These are phyloP conservation scores for Lithohypha guttulata DNA, from an alignment of 2,329 filamentous ascomycete species.

Conservation along the genomic window DNA sequence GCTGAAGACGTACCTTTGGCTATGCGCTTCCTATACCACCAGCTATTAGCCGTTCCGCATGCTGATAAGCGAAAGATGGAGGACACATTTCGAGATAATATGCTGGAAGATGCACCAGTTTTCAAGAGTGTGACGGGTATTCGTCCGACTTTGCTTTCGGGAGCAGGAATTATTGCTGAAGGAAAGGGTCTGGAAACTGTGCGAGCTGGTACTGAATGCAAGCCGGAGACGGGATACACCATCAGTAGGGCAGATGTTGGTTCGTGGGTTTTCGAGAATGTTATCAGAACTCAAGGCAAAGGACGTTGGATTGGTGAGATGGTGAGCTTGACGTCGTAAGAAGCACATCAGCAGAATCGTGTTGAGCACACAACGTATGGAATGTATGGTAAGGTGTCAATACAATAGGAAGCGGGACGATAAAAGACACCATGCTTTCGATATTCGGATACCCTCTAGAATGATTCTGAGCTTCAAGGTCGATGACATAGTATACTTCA, in stretches of 20 bases:
- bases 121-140: constrained; percentile 23
- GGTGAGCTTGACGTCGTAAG: constrained; percentile 5
- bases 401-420: too few relatives aligned
- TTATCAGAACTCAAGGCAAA: constrained; percentile 13
- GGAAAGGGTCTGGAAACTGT: constrained; percentile 23
- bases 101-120: constrained; percentile 24
- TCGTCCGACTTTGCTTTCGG: constrained; percentile 27
- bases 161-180: constrained; percentile 14
- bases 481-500: too few relatives aligned
- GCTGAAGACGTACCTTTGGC: constrained; percentile 23
- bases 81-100: constrained; percentile 23
- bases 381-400: too few relatives aligned
- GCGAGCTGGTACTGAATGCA: constrained; percentile 23
- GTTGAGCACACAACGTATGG: too few relatives aligned
- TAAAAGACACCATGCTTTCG: too few relatives aligned
- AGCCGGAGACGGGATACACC: constrained; percentile 26
- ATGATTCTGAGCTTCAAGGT: too few relatives aligned
- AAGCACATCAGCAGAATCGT: too few relatives aligned
- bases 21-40: constrained; percentile 27
- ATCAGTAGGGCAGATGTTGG: constrained; percentile 29
- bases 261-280: constrained; percentile 26
- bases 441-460: too few relatives aligned
- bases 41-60: constrained; percentile 25
- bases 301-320: constrained; percentile 8
- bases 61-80: constrained; percentile 31